Conservation (phyloP, 163 green algal genomes). For the Scenedesmus sp. region DNA sequence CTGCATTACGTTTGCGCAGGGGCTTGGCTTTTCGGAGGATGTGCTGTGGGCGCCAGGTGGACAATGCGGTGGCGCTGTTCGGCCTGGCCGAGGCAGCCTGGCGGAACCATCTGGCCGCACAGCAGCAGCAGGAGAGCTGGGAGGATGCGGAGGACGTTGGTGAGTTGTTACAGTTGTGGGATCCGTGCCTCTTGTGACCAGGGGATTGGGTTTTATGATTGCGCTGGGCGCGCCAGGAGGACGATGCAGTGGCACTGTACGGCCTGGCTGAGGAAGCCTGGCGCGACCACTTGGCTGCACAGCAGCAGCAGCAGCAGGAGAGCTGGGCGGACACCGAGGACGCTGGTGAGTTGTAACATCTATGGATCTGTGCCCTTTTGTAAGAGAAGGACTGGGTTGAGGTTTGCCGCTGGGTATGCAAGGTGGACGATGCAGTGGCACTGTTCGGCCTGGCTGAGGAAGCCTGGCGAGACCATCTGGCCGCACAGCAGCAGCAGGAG, state of each 20-base stretch:
- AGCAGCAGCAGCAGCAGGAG: not conserved
- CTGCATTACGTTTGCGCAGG: no score
- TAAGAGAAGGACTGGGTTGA: not conserved
- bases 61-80: constrained; percentile 47
- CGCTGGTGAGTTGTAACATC: not conserved
- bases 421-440: constrained; percentile 50
- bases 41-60: constrained; percentile 1
- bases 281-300: not conserved
- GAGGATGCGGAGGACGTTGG: constrained; percentile 58
- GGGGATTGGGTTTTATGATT: not conserved
- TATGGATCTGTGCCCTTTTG: not conserved
- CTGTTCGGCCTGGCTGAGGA: constrained; percentile 25
- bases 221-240: no score
- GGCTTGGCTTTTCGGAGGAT: not conserved
- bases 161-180: constrained; percentile 14
- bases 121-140: constrained; percentile 20
- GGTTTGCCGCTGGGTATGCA: no score
- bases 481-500: not conserved
- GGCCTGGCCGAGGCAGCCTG: not conserved
- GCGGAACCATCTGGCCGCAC: not conserved
- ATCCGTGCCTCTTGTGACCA: not conserved
- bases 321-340: not conserved
- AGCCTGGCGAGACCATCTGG: not conserved
- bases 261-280: not conserved
- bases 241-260: no score